Percentiles rank a stretch among this genome's conserved stretches.
Evolutionary conservation across 768 basidiomycete genomes (phyloP).

Genomic region (Amyloporia xantha): DNA sequence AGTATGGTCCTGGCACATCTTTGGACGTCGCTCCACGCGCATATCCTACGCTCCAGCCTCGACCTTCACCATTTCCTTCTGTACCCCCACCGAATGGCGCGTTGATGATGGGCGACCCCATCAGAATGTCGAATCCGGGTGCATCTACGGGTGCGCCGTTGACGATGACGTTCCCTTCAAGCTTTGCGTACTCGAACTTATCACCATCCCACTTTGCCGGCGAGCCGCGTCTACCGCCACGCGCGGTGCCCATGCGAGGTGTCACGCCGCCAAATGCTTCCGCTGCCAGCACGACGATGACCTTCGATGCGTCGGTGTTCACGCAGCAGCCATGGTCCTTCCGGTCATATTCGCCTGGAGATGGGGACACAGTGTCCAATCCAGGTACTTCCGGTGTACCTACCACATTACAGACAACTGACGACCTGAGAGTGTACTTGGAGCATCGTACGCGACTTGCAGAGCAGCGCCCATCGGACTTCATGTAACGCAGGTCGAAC

Average conservation of each 20-base stretch:
- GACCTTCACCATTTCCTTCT: background rate
- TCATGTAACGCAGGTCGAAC: conserved; percentile 9
- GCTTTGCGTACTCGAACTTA: conserved; percentile 18
- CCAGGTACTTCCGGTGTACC: conserved; percentile 6
- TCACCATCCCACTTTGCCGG: conserved; percentile 18
- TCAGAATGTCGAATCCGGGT: background rate
- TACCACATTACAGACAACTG: conserved; percentile 16
- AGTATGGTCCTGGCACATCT: background rate
- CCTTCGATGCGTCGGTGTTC: conserved; percentile 12
- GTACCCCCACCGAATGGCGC: background rate
- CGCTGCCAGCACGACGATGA: conserved; percentile 5
- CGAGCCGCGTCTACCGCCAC: conserved; percentile 1
- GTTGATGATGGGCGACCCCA: background rate
- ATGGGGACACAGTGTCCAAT: background rate
- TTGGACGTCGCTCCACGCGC: background rate
- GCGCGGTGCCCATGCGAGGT: background rate
- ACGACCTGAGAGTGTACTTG: conserved; percentile 18
- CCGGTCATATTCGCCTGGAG: background rate
- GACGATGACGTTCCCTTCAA: conserved; percentile 17
- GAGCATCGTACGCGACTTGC: conserved; percentile 14
- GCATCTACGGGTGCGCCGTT: conserved; percentile 6
- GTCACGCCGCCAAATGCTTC: conserved; percentile 1
- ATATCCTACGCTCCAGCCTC: background rate
- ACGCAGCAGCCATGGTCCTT: conserved; percentile 10
- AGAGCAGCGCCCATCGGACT: conserved; percentile 11